A percentile compares a stretch with the other conserved stretches of the same genome.
Conservation (phyloP, 78 protist species). For the Capsaspora owczarzaki region DNA sequence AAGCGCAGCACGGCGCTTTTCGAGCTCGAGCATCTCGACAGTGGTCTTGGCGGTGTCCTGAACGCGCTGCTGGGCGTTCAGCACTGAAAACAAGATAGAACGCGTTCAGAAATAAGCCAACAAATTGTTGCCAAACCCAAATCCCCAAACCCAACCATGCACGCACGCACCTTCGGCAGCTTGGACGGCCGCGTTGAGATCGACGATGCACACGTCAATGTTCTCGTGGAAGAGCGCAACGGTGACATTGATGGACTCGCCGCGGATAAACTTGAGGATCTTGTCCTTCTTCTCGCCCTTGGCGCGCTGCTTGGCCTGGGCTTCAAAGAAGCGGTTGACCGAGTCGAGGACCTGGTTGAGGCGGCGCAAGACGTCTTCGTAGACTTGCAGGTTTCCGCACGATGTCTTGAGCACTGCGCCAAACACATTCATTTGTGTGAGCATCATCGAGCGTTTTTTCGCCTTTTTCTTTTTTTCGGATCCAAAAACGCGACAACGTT, state of each 20-base stretch:
- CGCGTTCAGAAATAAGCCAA: background rate
- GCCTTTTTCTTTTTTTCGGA: too few relatives aligned
- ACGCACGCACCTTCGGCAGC: background rate
- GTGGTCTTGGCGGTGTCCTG: background rate
- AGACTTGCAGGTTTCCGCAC: too few relatives aligned
- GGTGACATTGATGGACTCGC: background rate
- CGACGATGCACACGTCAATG: background rate
- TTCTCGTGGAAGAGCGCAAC: background rate
- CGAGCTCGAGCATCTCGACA: background rate
- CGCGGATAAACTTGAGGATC: background rate
- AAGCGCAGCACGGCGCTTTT: background rate
- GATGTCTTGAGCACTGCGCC: too few relatives aligned
- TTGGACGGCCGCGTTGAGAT: background rate
- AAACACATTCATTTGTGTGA: too few relatives aligned
- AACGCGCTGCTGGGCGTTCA: background rate
- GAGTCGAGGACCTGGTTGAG: too few relatives aligned
- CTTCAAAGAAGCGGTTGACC: too few relatives aligned
- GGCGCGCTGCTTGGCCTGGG: too few relatives aligned
- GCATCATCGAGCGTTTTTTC: too few relatives aligned
- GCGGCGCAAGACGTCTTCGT: too few relatives aligned
- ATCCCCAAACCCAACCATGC: background rate
- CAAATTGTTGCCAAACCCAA: background rate
- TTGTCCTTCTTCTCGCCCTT: too few relatives aligned
- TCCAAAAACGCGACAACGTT: too few relatives aligned
- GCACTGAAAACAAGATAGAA: background rate